Conservation (phyloP, 2,329 filamentous ascomycete genomes). For the Botrytis elliptica region DNA sequence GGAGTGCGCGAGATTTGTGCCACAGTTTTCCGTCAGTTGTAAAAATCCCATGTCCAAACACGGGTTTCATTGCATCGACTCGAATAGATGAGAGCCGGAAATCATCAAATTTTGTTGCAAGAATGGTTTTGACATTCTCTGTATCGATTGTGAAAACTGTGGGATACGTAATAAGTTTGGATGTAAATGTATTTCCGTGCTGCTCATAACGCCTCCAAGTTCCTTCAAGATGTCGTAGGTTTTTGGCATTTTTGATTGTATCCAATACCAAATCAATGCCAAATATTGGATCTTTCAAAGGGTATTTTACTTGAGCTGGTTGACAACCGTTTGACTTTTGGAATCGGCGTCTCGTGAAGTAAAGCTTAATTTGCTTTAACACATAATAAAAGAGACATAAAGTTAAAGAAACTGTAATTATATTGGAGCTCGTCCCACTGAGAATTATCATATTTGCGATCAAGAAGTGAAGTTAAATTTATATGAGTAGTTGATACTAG, state of each 20-base stretch:
- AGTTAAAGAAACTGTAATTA: neutral
- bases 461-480: neutral
- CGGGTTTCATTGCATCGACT: slow-evolving; percentile 15
- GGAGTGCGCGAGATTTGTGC: slow-evolving; percentile 39
- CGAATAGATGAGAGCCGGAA: slow-evolving; percentile 45
- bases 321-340: slow-evolving; percentile 45
- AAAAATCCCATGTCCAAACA: slow-evolving; percentile 25
- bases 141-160: slow-evolving; percentile 49
- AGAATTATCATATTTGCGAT: neutral
- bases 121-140: slow-evolving; percentile 55
- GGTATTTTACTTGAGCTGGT: slow-evolving; percentile 43
- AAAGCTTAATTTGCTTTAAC: neutral
- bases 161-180: slow-evolving; percentile 32
- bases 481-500: neutral
- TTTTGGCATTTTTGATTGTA: slow-evolving; percentile 43
- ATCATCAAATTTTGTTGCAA: slow-evolving; percentile 52
- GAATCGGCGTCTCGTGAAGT: slow-evolving; percentile 16
- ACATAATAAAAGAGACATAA: neutral
- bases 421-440: neutral
- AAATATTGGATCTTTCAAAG: slow-evolving; percentile 53
- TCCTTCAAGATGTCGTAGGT: slow-evolving; percentile 16
- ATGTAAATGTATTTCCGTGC: slow-evolving; percentile 13
- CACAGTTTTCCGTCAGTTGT: slow-evolving; percentile 21
- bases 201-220: slow-evolving; percentile 4
- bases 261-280: slow-evolving; percentile 48